Evolutionary conservation across 352 stramenopile genomes (phyloP).

Genomic region (Phytophthora crassamura): DNA sequence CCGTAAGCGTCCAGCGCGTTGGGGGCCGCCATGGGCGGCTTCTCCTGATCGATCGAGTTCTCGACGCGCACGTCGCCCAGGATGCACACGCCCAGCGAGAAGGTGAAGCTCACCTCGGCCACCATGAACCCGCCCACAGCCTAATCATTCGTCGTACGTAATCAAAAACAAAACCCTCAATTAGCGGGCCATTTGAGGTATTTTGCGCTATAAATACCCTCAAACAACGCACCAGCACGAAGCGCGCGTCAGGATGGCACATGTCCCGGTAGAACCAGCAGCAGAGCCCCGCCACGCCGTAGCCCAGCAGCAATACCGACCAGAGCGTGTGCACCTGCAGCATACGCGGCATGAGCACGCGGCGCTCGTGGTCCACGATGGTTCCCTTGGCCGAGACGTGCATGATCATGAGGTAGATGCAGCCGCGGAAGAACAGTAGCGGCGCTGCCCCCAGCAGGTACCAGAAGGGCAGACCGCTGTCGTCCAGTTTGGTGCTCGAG

Average conservation of each 20-base stretch:
- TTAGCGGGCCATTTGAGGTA: conserved; percentile 7
- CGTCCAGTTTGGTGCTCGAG: conserved; percentile 68
- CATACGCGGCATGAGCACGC: conserved; percentile 85
- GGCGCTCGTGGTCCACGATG: conserved; percentile 88
- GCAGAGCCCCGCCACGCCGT: conserved; percentile 60
- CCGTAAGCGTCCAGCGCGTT: conserved; percentile 57
- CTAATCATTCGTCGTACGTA: conserved; percentile 32
- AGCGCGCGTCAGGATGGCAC: conserved; percentile 77
- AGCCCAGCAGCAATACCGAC: conserved; percentile 70
- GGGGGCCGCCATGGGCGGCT: conserved; percentile 10
- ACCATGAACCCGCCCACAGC: conserved; percentile 63
- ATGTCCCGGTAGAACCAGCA: conserved; percentile 78
- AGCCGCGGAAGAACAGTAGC: conserved; percentile 80
- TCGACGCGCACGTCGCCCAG: conserved; percentile 50
- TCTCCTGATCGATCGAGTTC: conserved; percentile 38
- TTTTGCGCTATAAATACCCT: conserved; percentile 6
- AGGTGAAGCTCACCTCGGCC: conserved; percentile 76
- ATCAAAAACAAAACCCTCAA: conserved; percentile 9
- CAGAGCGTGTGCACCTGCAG: conserved; percentile 82
- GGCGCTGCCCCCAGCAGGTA: conserved; percentile 74
- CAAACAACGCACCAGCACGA: conserved; percentile 66
- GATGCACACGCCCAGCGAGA: conserved; percentile 76
- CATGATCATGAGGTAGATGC: conserved; percentile 89
- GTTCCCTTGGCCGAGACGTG: conserved; percentile 85
- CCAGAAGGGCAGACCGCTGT: conserved; percentile 76